Conservation (phyloP, 331 rosid genomes). For the Malus hybrid region DNA sequence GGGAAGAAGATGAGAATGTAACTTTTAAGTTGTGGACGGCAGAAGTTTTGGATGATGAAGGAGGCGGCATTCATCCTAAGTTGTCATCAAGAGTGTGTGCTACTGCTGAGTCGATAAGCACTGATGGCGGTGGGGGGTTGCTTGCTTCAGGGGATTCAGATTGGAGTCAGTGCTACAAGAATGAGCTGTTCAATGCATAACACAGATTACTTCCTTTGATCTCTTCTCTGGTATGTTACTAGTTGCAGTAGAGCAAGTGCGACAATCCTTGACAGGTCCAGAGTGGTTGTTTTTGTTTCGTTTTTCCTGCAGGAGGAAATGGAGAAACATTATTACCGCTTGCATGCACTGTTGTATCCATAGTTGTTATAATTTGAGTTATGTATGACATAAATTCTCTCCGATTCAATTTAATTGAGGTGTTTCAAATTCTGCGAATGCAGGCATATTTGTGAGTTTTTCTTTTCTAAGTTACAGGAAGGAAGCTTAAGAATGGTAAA, state of each 20-base stretch:
- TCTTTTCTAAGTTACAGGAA: not conserved
- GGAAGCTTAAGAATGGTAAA: not conserved
- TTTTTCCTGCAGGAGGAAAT: not conserved
- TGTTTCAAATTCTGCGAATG: too few species aligned
- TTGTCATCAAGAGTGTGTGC: conserved; percentile 30
- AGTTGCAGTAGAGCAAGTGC: not conserved
- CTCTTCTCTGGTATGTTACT: not conserved
- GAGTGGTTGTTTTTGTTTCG: not conserved
- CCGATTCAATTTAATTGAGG: not conserved
- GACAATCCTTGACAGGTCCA: not conserved
- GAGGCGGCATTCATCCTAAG: conserved; percentile 16
- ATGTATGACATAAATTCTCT: not conserved
- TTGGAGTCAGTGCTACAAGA: conserved; percentile 53
- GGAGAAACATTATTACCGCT: not conserved
- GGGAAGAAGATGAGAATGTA: conserved; percentile 14
- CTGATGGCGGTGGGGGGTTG: conserved; percentile 53
- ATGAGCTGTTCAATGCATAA: conserved; percentile 43
- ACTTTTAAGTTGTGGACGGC: conserved; percentile 10
- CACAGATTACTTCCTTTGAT: not conserved
- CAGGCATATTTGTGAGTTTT: too few species aligned
- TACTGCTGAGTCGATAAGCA: conserved; percentile 54
- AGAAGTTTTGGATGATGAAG: conserved; percentile 22
- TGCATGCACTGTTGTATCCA: not conserved
- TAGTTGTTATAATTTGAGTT: not conserved
- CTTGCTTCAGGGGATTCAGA: conserved; percentile 67